Evolutionary conservation across 352 stramenopile species (phyloP), one percentile per base, ranked within the genome.

Genomic region (Phytophthora brassicae): DNA sequence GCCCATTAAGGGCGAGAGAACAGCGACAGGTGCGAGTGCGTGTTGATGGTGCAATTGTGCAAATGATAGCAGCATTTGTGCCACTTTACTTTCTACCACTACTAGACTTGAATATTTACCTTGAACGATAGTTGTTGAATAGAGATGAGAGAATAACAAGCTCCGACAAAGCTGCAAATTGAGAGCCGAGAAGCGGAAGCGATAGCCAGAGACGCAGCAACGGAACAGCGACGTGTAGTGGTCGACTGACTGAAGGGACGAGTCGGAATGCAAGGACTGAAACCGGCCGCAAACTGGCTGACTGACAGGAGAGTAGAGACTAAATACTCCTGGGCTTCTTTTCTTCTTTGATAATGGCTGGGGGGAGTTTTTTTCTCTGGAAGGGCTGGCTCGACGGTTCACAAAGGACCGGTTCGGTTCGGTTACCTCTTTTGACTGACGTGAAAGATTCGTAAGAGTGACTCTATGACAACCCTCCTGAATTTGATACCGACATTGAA

Each of bases 181-280:
- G 44, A 39, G 41, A 51, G 53, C n/a, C 41, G 55, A 36, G 24
- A 47, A 22, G 38, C 41, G 44, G 47, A 44, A 56, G 45, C 42
- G 54, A 63, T 44, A 29, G 41, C 47, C n/a, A 46, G 38, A 19
- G 28, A 45, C 48, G 48, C 8, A 31, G n/a, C 26, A 31, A 31
- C 26, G 26, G 26, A 22, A 33, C 35, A 31, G 50, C n/a, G n/a
- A n/a, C n/a, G n/a, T n/a, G n/a, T n/a, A n/a, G 29, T 19, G 39
- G 47, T 31, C 47, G 26, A 51, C 35, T 35, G 36, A 53, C 19
- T 23, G 39, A 31, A 24, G n/a, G n/a, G 33, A 52, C 35, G 63
- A 55, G 53, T 75, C 57, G 63, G 62, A 56, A 57, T 65, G 54
- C 51, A 72, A 70, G 68, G 48, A n/a, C n/a, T n/a, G 57, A 64